Evolutionary conservation across 2,329 filamentous ascomycete species (phyloP).

Genomic region (Ceratocystis alfenasii): DNA sequence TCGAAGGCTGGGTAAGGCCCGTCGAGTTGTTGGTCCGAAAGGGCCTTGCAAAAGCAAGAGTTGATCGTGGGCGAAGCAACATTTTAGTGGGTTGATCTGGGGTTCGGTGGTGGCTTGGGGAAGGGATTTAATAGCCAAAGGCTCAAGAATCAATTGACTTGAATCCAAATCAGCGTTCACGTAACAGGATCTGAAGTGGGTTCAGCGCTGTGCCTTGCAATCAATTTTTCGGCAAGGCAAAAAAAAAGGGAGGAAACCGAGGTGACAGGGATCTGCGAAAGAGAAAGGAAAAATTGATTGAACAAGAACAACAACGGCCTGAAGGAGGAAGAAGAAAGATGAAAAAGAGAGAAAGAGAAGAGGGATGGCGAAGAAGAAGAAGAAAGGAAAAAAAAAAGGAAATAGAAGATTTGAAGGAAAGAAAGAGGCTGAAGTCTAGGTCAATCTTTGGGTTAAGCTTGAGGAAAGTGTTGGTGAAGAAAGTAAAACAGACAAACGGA

Average conservation of each 20-base stretch:
- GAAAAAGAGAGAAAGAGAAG: not conserved
- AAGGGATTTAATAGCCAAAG: conserved; percentile 12
- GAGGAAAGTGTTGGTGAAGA: not conserved
- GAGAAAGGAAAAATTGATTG: not conserved
- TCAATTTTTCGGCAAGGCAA: conserved; percentile 15
- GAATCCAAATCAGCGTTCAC: conserved; percentile 12
- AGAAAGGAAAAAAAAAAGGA: not conserved
- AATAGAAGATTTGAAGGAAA: not conserved
- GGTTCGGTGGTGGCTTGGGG: not conserved
- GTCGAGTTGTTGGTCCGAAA: conserved; percentile 11
- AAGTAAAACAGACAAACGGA: conserved; percentile 7
- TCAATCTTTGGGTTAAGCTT: not conserved
- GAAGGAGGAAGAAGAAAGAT: not conserved
- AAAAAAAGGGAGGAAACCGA: conserved; percentile 1
- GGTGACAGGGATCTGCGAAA: conserved; percentile 6
- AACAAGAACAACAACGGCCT: not conserved
- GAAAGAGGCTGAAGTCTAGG: conserved; percentile 6
- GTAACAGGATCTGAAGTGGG: conserved; percentile 2
- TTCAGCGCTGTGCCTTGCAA: conserved; percentile 8
- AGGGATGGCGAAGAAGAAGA: not conserved
- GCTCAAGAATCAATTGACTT: conserved; percentile 16
- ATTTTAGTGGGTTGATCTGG: conserved; percentile 14
- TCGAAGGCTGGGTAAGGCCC: conserved; percentile 12
- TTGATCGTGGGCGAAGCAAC: conserved; percentile 17
- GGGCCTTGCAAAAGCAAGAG: conserved; percentile 17